Conservation (phyloP, 352 stramenopile species). For the Lagenidium sp. region DNA sequence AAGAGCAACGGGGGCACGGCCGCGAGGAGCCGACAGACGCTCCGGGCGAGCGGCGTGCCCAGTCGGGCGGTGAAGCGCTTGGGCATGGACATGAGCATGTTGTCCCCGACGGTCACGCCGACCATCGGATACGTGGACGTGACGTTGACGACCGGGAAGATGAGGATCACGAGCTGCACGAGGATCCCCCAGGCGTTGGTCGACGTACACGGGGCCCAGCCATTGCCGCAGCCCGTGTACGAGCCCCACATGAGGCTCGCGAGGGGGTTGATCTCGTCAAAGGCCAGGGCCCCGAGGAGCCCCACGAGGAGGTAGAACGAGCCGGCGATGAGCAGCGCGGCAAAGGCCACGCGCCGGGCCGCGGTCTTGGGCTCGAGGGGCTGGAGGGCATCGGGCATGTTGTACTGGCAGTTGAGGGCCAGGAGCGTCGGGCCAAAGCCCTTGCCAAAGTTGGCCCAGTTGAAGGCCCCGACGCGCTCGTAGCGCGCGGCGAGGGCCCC, state of each 20-base stretch:
- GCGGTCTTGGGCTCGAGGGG: constrained; percentile 60
- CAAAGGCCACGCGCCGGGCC: constrained; percentile 55
- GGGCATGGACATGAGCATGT: constrained; percentile 79
- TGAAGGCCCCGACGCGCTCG: constrained; percentile 37
- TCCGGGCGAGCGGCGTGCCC: constrained; percentile 31
- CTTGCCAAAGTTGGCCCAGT: constrained; percentile 76
- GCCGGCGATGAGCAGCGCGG: constrained; percentile 47
- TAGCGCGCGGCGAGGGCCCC: constrained; percentile 33
- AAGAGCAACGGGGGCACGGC: constrained; percentile 60
- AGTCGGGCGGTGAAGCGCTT: constrained; percentile 43
- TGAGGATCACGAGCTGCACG: constrained; percentile 68
- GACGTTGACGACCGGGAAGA: constrained; percentile 82
- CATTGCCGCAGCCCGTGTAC: constrained; percentile 77
- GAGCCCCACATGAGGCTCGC: constrained; percentile 72
- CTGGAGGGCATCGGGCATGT: constrained; percentile 79
- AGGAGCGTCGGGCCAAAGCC: constrained; percentile 74
- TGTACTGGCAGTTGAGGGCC: constrained; percentile 86
- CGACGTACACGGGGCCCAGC: constrained; percentile 44
- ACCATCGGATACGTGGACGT: constrained; percentile 83
- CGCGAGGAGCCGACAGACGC: constrained; percentile 54
- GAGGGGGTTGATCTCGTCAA: constrained; percentile 73
- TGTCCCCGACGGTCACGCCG: constrained; percentile 73
- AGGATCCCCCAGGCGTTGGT: constrained; percentile 39
- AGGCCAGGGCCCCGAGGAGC: constrained; percentile 59
- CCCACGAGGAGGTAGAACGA: constrained; percentile 70